phyloP scores from a whole-genome alignment of 257 asterid species.

The Petrea volubilis region DNA sequence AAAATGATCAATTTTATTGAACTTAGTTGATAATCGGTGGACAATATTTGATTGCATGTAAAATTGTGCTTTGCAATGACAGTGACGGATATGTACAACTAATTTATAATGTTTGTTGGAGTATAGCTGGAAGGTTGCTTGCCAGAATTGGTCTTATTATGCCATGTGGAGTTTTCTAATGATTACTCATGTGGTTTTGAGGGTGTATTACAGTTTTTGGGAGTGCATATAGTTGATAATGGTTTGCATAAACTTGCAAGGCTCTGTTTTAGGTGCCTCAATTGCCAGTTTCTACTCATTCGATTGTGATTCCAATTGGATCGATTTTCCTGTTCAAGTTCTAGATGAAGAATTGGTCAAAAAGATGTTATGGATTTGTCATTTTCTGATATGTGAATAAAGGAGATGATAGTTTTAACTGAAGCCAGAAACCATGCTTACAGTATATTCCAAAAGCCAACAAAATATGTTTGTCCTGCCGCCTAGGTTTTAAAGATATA shows the following conservation, averaged over 20 bases:
- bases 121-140: slow-evolving; percentile 18
- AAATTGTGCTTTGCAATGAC: slow-evolving; percentile 3
- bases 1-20: background rate
- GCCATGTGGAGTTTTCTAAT: slow-evolving; percentile 10
- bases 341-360: background rate
- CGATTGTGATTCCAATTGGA: background rate
- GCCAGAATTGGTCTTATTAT: background rate
- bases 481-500: background rate
- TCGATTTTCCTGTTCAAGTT: background rate
- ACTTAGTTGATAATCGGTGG: background rate
- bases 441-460: background rate
- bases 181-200: background rate
- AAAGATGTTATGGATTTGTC: background rate
- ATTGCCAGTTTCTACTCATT: background rate
- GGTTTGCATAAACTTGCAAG: slow-evolving; percentile 9
- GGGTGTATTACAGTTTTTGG: background rate
- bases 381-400: background rate
- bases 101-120: background rate
- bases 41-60: background rate
- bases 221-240: background rate
- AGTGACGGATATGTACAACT: background rate
- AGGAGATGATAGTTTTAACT: background rate
- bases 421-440: background rate
- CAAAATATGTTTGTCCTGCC: background rate
- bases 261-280: background rate